Evolutionary conservation across 1,139 yeast species (phyloP).

Genomic region (Saccharomyces hybrid): DNA sequence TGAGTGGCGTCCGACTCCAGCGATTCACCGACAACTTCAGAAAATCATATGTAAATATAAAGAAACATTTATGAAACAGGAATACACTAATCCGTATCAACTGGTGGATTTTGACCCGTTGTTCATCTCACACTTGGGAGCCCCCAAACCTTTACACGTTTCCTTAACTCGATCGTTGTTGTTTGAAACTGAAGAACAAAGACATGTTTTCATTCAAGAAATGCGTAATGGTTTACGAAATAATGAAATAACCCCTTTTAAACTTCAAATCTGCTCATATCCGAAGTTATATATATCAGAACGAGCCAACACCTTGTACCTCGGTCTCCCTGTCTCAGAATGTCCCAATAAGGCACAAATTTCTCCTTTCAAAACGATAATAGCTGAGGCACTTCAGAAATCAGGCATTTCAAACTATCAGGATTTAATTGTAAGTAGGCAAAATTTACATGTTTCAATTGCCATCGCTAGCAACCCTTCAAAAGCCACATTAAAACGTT

Average conservation of each 20-base stretch:
- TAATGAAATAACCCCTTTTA: not conserved
- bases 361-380: not conserved
- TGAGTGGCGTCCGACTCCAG: constrained; percentile 14
- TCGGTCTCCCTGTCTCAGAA: not conserved
- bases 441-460: not conserved
- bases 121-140: constrained; percentile 16
- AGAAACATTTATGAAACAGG: constrained; percentile 2
- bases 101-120: constrained; percentile 15
- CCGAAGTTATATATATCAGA: not conserved
- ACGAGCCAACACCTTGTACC: not conserved
- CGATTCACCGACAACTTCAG: constrained; percentile 10
- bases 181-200: constrained; percentile 9
- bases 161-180: constrained; percentile 14
- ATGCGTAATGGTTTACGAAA: constrained; percentile 7
- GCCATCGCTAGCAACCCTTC: not conserved
- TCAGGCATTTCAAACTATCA: not conserved
- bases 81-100: constrained; percentile 3
- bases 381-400: not conserved
- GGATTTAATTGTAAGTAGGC: not conserved
- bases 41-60: constrained; percentile 8
- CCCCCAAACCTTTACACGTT: constrained; percentile 20
- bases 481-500: not conserved
- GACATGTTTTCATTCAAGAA: constrained; percentile 9
- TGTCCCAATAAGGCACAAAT: not conserved
- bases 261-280: not conserved